These are phyloP conservation scores for Nakazawaea populi DNA, from an alignment of 805 yeast genomes.

Conservation along the genomic window DNA sequence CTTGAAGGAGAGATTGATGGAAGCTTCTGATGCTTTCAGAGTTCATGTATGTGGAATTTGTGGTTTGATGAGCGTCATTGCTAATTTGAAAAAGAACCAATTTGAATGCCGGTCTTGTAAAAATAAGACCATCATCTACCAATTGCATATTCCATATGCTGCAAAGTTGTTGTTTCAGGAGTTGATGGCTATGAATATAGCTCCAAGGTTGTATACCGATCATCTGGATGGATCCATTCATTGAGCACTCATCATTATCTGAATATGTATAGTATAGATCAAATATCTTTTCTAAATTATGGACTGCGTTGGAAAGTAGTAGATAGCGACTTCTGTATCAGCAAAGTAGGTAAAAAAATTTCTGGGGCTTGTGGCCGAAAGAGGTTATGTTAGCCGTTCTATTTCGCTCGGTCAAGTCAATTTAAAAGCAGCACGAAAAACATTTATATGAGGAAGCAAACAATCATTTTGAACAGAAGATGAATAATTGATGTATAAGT, in stretches of 20 bases:
- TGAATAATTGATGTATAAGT: too few species aligned
- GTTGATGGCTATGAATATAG: conserved; percentile 98
- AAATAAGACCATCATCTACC: conserved; percentile 96
- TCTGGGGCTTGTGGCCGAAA: too few species aligned
- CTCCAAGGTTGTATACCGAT: conserved; percentile 96
- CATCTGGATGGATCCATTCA: conserved; percentile 47
- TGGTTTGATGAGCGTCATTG: conserved; percentile 97
- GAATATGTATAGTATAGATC: not conserved
- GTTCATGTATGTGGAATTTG: conserved; percentile 98
- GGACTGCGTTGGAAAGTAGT: too few species aligned
- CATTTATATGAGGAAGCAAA: too few species aligned
- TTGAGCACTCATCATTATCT: not conserved
- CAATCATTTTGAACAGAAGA: too few species aligned
- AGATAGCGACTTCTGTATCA: too few species aligned
- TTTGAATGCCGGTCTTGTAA: conserved; percentile 98
- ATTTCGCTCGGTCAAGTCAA: too few species aligned
- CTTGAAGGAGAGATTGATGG: conserved; percentile 96
- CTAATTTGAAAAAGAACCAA: conserved; percentile 94
- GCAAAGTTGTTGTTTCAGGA: conserved; percentile 98
- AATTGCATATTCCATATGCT: conserved; percentile 96
- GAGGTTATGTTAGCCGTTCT: too few species aligned
- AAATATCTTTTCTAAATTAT: not conserved
- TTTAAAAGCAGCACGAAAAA: too few species aligned
- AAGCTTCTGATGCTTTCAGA: conserved; percentile 97
- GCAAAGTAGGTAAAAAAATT: too few species aligned